Base-by-base conservation (phyloP, 2,329 filamentous ascomycete genomes). In the Curvularia eragrostidis region DNA sequence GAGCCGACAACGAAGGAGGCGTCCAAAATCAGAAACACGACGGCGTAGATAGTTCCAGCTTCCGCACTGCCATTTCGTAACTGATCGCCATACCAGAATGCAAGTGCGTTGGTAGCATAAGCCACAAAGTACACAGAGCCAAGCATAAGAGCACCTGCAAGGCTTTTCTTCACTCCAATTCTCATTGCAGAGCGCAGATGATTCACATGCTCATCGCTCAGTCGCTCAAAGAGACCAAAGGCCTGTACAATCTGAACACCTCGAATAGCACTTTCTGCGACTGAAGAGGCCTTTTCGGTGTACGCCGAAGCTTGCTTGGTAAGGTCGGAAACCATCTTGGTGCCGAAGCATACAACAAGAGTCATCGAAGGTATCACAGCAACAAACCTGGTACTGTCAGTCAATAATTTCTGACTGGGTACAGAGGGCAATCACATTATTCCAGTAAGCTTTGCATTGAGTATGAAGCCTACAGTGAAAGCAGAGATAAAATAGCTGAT, bases 21-120 rank as follows among this genome's bases (percentile, higher is more conserved):
- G 62, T 89, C 87, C 1, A 89, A 80, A 10, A 89, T 84, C 28
- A 89, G 77, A 52, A 89, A 86, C 12, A 89, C 85, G 28, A 88
- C 86, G 0, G 86, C 87, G 63, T 88, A 89, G 15, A 87, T 79
- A 1, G 82, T 84, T 32, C 83, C 82, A 24, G 82, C 82, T 57
- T 75, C 72, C 2, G 67, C 69, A 55, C 64, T 67, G 15, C 63
- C 66, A 23, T 64, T 24, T 18, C 71, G 65, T 34, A 75, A 52
- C 23, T 63, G 69, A 47, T 74, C 65, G 9, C 80, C 80, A 21
- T 81, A 74, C 70, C 76, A 82, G 49, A 81, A 82, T 0, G 80
- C 80, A 32, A 82, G 66, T 6, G 74, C 79, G 54, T 82, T 81
- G 2, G 79, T 77, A 21, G 78, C 72, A 57, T 80, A 82, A 2